Evolutionary conservation across 768 basidiomycete species (phyloP).

Genomic region (Amanita molliuscula): DNA sequence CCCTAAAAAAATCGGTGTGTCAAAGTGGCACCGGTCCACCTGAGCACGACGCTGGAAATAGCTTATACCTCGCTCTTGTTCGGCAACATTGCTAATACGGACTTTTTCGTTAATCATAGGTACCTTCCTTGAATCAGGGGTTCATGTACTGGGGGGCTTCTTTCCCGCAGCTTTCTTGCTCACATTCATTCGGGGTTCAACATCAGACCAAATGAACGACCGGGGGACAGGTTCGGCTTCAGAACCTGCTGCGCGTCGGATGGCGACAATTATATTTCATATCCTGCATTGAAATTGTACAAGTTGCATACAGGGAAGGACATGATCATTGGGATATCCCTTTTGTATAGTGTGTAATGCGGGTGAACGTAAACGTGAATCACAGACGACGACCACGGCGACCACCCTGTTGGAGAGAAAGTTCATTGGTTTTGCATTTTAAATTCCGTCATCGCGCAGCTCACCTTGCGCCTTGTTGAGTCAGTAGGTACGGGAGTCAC

Average conservation of each 20-base stretch:
- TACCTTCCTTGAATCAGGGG: too few relatives aligned
- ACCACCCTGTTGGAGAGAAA: slow-evolving; percentile 65
- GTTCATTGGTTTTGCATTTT: not conserved
- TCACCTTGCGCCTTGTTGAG: slow-evolving; percentile 92
- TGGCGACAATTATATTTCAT: slow-evolving; percentile 56
- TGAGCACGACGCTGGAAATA: too few relatives aligned
- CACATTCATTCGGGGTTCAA: not conserved
- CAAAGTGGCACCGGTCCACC: too few relatives aligned
- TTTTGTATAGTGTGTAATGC: slow-evolving; percentile 9
- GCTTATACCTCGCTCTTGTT: too few relatives aligned
- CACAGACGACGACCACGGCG: slow-evolving; percentile 95
- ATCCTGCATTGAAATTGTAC: slow-evolving; percentile 13
- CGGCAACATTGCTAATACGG: too few relatives aligned
- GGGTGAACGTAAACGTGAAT: slow-evolving; percentile 15
- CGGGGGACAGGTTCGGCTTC: slow-evolving; percentile 60
- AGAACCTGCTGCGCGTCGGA: slow-evolving; percentile 76
- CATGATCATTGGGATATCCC: slow-evolving; percentile 12
- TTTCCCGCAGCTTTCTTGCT: too few relatives aligned
- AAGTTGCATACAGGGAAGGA: slow-evolving; percentile 8
- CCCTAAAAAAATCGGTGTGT: too few relatives aligned
- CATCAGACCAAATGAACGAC: slow-evolving; percentile 35
- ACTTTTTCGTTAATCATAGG: too few relatives aligned
- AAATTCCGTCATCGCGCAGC: slow-evolving; percentile 10
- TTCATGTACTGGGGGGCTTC: too few relatives aligned
- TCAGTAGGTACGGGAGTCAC: slow-evolving; percentile 97